Conservation (phyloP, 2,329 filamentous ascomycete genomes). For the Claviceps fusiformis region DNA sequence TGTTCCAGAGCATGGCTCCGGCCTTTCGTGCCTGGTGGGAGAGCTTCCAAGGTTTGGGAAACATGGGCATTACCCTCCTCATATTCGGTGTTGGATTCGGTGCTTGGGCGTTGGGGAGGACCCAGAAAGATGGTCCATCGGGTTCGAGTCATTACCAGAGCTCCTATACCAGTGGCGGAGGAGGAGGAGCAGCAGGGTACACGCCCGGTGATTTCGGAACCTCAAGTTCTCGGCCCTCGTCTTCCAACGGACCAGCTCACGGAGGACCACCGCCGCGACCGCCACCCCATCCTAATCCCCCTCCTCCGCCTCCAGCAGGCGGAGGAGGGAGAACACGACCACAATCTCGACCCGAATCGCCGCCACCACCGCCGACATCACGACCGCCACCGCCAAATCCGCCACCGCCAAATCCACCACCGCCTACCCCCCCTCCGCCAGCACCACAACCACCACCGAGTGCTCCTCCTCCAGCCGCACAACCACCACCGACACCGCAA, state of each 20-base stretch:
- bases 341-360: conserved; percentile 5
- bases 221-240: conserved; percentile 15
- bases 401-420: conserved; percentile 1
- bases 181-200: conserved; percentile 8
- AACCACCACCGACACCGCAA: conserved; percentile 2
- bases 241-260: conserved; percentile 19
- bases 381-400: conserved; percentile 1
- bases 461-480: not conserved
- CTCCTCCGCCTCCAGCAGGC: not conserved
- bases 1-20: conserved; percentile 64
- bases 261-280: conserved; percentile 14
- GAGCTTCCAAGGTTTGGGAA: conserved; percentile 56
- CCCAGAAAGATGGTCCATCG: conserved; percentile 19
- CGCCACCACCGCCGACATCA: not conserved
- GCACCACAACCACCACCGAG: not conserved
- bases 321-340: conserved; percentile 1
- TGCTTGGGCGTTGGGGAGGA: conserved; percentile 51
- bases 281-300: conserved; percentile 14
- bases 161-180: conserved; percentile 9
- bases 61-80: conserved; percentile 58
- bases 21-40: conserved; percentile 61
- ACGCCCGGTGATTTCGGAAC: conserved; percentile 17
- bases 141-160: conserved; percentile 10
- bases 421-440: conserved; percentile 2
- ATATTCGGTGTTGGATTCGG: conserved; percentile 60